These are phyloP conservation scores for Mikania micrantha DNA, from an alignment of 129 eudicot species.

Conservation along the genomic window DNA sequence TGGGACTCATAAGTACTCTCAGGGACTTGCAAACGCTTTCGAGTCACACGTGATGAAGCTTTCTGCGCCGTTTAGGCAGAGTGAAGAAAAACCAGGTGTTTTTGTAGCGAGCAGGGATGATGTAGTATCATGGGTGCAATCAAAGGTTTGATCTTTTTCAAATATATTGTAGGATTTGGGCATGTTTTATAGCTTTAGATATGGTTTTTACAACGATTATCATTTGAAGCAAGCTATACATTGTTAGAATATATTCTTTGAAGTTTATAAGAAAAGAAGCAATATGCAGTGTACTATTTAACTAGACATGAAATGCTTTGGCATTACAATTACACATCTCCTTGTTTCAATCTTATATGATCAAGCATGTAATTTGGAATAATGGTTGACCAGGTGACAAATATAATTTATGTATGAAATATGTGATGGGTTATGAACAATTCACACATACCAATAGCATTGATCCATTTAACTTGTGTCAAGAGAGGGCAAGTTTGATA, in stretches of 20 bases:
- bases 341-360: too few relatives aligned
- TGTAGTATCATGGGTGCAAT: slow-evolving; percentile 52
- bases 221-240: slow-evolving; percentile 25
- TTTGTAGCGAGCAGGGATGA: slow-evolving; percentile 65
- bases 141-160: slow-evolving; percentile 29
- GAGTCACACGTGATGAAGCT: slow-evolving; percentile 44
- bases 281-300: too few relatives aligned
- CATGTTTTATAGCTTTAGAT: slow-evolving; percentile 30
- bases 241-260: slow-evolving; percentile 13
- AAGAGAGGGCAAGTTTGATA: too few relatives aligned
- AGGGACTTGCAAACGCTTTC: slow-evolving; percentile 47
- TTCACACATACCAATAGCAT: too few relatives aligned
- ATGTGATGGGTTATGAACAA: too few relatives aligned
- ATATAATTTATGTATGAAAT: too few relatives aligned
- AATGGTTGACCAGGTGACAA: too few relatives aligned
- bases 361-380: too few relatives aligned
- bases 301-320: too few relatives aligned
- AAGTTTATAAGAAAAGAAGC: too few relatives aligned
- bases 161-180: slow-evolving; percentile 23
- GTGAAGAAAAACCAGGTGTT: slow-evolving; percentile 51
- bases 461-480: too few relatives aligned
- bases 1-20: slow-evolving; percentile 61
- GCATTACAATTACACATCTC: too few relatives aligned
- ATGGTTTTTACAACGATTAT: slow-evolving; percentile 21
- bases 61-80: slow-evolving; percentile 54